These are phyloP conservation scores for Penicillium griseofulvum DNA, from an alignment of 2,329 filamentous ascomycete genomes.

Conservation along the genomic window DNA sequence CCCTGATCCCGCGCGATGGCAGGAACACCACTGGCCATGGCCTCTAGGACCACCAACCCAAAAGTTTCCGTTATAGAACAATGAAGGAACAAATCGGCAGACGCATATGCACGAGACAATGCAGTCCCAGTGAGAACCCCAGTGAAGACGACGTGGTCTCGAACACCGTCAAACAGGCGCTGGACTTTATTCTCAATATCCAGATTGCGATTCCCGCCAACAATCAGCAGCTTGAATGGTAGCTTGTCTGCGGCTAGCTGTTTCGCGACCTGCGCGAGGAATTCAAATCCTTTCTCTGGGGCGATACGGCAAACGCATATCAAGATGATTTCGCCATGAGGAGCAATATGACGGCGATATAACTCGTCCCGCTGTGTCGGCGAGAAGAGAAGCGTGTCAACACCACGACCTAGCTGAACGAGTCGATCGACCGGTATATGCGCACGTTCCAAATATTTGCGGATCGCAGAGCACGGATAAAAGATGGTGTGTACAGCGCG, in stretches of 20 bases:
- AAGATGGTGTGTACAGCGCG: constrained; percentile 63
- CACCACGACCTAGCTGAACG: constrained; percentile 61
- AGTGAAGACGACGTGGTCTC: constrained; percentile 62
- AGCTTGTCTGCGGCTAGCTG: constrained; percentile 57
- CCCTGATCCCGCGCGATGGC: constrained; percentile 68
- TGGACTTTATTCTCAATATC: constrained; percentile 62
- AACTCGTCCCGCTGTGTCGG: constrained; percentile 53
- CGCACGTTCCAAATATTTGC: constrained; percentile 58
- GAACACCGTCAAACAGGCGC: constrained; percentile 56
- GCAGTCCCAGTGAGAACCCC: constrained; percentile 62
- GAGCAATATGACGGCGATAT: constrained; percentile 56
- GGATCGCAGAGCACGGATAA: constrained; percentile 65
- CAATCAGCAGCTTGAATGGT: constrained; percentile 63
- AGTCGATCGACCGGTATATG: constrained; percentile 58
- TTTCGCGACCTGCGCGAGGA: constrained; percentile 57
- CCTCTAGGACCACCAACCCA: constrained; percentile 67
- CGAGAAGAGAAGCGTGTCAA: constrained; percentile 62
- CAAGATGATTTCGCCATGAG: constrained; percentile 62
- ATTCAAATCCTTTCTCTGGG: constrained; percentile 69
- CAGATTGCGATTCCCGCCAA: constrained; percentile 65
- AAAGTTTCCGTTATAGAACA: constrained; percentile 72
- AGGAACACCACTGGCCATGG: constrained; percentile 68
- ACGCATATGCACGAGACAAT: constrained; percentile 65
- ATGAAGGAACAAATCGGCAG: constrained; percentile 68
- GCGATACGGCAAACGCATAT: constrained; percentile 66